These are phyloP conservation scores for Rhizophagus sp. DNA, from an alignment of 192 early-diverging fungal species.

Conservation along the genomic window DNA sequence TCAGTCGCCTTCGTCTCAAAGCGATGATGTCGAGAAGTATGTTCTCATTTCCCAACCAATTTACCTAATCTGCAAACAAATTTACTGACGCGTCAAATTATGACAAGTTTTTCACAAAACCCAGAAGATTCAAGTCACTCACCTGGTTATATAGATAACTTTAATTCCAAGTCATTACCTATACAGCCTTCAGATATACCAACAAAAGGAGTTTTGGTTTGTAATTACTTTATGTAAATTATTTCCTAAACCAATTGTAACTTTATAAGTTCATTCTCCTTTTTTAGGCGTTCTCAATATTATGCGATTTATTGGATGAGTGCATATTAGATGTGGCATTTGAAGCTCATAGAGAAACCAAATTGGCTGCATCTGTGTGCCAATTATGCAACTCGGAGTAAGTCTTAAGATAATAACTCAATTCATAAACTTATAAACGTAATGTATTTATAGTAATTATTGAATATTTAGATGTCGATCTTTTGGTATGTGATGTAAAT, in stretches of 20 bases:
- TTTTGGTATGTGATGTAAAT: constrained; percentile 39
- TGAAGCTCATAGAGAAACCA: constrained; percentile 71
- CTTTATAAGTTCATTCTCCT: neutral
- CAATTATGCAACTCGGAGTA: constrained; percentile 79
- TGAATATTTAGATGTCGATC: constrained; percentile 52
- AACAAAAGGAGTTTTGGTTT: neutral
- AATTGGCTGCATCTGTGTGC: constrained; percentile 59
- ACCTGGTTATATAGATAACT: neutral
- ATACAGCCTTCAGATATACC: neutral
- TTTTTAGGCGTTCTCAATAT: constrained; percentile 53
- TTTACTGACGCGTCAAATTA: neutral
- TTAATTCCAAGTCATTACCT: neutral
- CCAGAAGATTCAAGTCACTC: neutral
- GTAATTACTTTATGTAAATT: neutral
- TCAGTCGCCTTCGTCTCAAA: neutral
- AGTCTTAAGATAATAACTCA: constrained; percentile 24
- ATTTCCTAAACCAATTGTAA: neutral
- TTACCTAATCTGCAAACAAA: neutral
- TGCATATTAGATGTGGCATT: constrained; percentile 71
- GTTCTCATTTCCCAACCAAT: neutral
- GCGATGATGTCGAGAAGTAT: neutral
- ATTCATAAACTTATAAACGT: neutral
- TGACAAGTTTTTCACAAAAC: neutral
- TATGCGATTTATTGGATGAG: constrained; percentile 75
- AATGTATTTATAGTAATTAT: constrained; percentile 6